phyloP scores from a whole-genome alignment of 164 flowering plant genomes.

The grape (Vitis vinifera) region DNA sequence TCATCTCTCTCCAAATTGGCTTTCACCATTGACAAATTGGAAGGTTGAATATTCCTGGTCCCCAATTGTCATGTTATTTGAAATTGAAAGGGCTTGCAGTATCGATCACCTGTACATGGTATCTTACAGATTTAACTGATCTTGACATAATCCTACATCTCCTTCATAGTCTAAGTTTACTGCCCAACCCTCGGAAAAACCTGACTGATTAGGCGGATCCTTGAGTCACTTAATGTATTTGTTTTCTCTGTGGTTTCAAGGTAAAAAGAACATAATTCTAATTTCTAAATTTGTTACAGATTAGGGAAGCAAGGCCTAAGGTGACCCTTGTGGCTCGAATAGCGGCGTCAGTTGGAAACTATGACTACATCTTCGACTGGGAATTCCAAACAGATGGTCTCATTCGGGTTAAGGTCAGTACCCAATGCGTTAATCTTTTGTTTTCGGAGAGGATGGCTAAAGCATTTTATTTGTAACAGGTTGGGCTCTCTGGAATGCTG shows the following conservation, averaged over 20 bases:
- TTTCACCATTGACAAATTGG: too few relatives aligned
- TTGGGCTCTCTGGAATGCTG: slow-evolving; percentile 83
- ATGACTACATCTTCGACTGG: slow-evolving; percentile 67
- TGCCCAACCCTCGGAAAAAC: too few relatives aligned
- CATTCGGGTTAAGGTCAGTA: slow-evolving; percentile 46
- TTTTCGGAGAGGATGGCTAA: too few relatives aligned
- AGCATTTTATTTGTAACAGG: slow-evolving; percentile 35
- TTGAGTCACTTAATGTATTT: background rate
- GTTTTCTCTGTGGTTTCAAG: background rate
- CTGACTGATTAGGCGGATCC: too few relatives aligned
- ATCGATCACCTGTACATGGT: background rate
- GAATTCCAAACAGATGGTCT: slow-evolving; percentile 57
- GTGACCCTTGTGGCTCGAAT: slow-evolving; percentile 51
- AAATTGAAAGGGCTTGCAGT: too few relatives aligned
- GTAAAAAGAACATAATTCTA: background rate
- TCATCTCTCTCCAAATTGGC: too few relatives aligned
- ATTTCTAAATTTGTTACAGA: slow-evolving; percentile 20
- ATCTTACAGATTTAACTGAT: too few relatives aligned
- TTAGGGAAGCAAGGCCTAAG: slow-evolving; percentile 52
- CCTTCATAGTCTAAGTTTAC: too few relatives aligned
- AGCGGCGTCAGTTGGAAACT: slow-evolving; percentile 56
- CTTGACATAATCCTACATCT: too few relatives aligned
- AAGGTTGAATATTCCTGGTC: too few relatives aligned
- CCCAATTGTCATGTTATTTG: too few relatives aligned
- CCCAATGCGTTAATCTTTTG: background rate